Base-by-base conservation (phyloP, 2,329 filamentous ascomycete species). In the Cryphonectria radicalis region DNA sequence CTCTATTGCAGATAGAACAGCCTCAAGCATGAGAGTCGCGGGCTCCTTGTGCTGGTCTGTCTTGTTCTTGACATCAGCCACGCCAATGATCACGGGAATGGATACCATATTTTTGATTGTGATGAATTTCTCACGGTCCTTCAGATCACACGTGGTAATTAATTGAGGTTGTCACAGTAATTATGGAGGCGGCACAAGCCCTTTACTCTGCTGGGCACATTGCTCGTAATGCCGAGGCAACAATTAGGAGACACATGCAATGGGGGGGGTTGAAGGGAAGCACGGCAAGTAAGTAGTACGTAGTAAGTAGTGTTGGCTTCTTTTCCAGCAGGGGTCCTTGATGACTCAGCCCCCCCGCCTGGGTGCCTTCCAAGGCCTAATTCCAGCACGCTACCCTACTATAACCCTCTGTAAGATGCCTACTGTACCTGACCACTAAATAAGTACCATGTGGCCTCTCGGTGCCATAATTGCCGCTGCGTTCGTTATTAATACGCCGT, bases 11-110 rank as follows among this genome's bases (percentile, higher is more conserved):
- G 77, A 77, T 4, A 79, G 75, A 42, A 90, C 87, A 1, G 90
- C 88, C 70, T 85, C 80, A 19, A 88, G 77, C 79, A 92, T 92
- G 6, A 92, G 79, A 32, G 85, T 79, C 2, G 87, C 81, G 0
- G 90, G 90, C 75, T 92, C 89, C 40, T 86, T 82, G 10, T 88
- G 88, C 77, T 89, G 84, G 72, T 84, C 80, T 5, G 87, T 87
- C 65, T 85, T 84, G 76, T 92, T 91, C 72, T 87, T 86, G 73
- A 90, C 79, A 76, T 92, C 90, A 69, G 84, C 89, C 0, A 91
- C 86, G 42, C 89, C 90, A 66, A 92, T 83, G 40, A 92, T 85
- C 32, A 92, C 80, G 0, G 90, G 90, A 8, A 63, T 64, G 50
- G 32, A 32, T 17, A 66, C 46, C 72, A 73, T 71, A 5, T 4